Conservation (phyloP, 306 rosid species). For the Malus domestica region DNA sequence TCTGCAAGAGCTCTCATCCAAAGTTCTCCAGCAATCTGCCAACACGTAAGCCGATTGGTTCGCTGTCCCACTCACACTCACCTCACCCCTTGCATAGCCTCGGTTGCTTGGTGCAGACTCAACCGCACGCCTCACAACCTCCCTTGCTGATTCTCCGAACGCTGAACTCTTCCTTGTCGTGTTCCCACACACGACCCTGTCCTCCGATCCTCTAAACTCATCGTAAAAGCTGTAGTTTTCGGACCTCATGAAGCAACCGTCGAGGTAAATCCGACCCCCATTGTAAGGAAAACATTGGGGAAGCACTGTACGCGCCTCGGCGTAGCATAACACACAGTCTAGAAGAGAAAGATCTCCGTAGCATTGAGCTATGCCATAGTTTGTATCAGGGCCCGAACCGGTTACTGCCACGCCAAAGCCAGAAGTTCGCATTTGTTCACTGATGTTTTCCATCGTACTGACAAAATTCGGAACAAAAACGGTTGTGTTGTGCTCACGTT, state of each 20-base stretch:
- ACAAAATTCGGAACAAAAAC: constrained; percentile 63
- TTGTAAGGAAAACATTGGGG: constrained; percentile 74
- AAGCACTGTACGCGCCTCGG: constrained; percentile 74
- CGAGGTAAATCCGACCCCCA: constrained; percentile 67
- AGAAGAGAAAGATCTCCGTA: constrained; percentile 80
- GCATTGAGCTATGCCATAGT: constrained; percentile 85
- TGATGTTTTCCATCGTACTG: constrained; percentile 66
- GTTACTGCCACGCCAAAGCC: constrained; percentile 59
- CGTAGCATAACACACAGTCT: constrained; percentile 77
- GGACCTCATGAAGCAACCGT: constrained; percentile 94
- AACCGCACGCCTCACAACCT: constrained; percentile 41
- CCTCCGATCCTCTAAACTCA: constrained; percentile 51
- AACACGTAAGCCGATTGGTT: constrained; percentile 60
- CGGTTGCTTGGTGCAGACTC: constrained; percentile 33
- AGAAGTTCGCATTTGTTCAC: constrained; percentile 53
- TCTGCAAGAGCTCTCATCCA: constrained; percentile 59
- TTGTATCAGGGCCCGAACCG: constrained; percentile 66
- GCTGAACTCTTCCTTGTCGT: constrained; percentile 32
- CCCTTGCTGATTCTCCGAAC: constrained; percentile 40
- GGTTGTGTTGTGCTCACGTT: constrained; percentile 44
- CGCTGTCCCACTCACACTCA: constrained; percentile 24
- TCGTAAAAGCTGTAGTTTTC: constrained; percentile 65
- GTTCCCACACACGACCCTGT: constrained; percentile 54
- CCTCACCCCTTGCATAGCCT: constrained; percentile 46
- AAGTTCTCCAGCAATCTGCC: constrained; percentile 78